These are phyloP conservation scores for Penicillium sp. DNA, from an alignment of 2,329 filamentous ascomycete species.

Conservation along the genomic window DNA sequence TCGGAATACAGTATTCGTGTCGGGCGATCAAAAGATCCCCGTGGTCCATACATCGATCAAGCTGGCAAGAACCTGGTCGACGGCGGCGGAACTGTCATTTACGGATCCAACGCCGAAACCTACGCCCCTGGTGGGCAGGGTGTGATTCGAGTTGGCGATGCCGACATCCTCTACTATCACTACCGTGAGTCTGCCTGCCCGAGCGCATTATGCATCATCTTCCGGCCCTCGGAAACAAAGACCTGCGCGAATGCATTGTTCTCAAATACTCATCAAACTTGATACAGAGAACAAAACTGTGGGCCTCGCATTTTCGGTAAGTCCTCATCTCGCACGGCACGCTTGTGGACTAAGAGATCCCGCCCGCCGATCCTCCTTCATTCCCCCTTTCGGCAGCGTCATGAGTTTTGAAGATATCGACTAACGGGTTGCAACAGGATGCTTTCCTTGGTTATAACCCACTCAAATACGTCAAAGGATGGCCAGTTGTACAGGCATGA, in stretches of 20 bases:
- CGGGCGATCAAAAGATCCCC: conserved; percentile 58
- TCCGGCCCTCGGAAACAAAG: not conserved
- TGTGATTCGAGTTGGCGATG: conserved; percentile 52
- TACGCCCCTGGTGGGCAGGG: conserved; percentile 70
- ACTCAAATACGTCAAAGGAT: conserved; percentile 35
- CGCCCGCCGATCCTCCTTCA: conserved; percentile 24
- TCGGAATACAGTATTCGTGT: conserved; percentile 67
- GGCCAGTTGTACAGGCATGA: conserved; percentile 32
- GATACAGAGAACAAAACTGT: conserved; percentile 33
- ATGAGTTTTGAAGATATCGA: not conserved
- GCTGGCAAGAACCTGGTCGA: conserved; percentile 54
- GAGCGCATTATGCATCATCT: not conserved
- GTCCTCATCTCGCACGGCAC: conserved; percentile 10
- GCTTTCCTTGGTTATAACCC: conserved; percentile 36
- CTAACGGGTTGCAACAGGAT: conserved; percentile 30
- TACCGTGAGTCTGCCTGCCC: conserved; percentile 30
- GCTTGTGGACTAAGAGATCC: conserved; percentile 15
- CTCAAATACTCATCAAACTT: conserved; percentile 2
- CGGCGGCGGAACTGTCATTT: conserved; percentile 62
- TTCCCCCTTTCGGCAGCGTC: conserved; percentile 11
- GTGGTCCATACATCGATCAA: conserved; percentile 60
- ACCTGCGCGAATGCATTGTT: too few relatives aligned
- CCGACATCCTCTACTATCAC: conserved; percentile 39
- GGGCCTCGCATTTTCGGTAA: conserved; percentile 34
- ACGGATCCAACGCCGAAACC: conserved; percentile 60